Conservation (phyloP, 2,329 filamentous ascomycete genomes). For the Talaromyces sp. region DNA sequence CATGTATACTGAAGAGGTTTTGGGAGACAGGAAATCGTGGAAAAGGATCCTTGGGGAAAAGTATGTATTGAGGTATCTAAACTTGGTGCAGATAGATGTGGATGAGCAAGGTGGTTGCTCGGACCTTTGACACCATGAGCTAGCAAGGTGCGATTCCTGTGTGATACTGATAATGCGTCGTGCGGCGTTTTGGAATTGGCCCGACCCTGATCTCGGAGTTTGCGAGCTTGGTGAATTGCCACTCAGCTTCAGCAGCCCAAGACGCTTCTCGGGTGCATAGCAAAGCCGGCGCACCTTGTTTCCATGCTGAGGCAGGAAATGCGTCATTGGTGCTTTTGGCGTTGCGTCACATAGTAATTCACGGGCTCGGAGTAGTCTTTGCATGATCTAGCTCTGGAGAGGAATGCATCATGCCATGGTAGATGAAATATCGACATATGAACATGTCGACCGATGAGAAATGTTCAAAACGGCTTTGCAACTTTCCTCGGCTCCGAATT, state of each 20-base stretch:
- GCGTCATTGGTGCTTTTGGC: not conserved
- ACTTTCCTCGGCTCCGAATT: constrained; percentile 80
- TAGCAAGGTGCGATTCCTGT: not conserved
- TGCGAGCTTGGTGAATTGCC: not conserved
- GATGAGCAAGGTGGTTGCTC: not conserved
- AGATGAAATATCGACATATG: not conserved
- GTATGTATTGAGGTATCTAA: not conserved
- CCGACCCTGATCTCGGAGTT: not conserved
- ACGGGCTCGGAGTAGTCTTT: not conserved
- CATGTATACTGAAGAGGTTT: constrained; percentile 43
- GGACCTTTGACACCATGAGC: not conserved
- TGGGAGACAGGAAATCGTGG: too few relatives aligned
- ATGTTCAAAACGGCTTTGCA: constrained; percentile 73
- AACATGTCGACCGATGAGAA: not conserved
- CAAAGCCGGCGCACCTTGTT: not conserved
- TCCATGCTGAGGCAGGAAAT: not conserved
- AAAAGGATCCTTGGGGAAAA: not conserved
- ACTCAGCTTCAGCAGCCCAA: not conserved
- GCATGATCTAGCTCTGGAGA: too few relatives aligned
- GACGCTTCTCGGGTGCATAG: not conserved
- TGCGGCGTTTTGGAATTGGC: not conserved
- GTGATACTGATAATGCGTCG: not conserved
- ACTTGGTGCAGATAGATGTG: not conserved
- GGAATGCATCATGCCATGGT: too few relatives aligned
- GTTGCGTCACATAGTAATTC: not conserved